These are phyloP conservation scores for Tylopilus sp. DNA, from an alignment of 1,284 basidiomycete genomes.

Conservation along the genomic window DNA sequence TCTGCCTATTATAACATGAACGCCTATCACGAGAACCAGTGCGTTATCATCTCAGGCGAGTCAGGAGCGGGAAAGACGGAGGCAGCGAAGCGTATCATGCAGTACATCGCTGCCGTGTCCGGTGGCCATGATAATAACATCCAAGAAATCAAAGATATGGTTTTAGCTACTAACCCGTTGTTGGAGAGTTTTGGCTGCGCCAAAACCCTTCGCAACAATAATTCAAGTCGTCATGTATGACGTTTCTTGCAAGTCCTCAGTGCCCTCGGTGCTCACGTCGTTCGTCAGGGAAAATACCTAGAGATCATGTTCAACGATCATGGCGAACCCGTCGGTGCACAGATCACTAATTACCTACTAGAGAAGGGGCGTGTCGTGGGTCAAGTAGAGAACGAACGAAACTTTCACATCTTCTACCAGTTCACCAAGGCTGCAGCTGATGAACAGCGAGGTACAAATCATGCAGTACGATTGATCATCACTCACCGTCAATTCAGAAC, in stretches of 20 bases:
- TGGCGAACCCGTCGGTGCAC: conserved; percentile 93
- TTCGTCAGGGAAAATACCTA: conserved; percentile 87
- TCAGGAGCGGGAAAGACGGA: conserved; percentile 97
- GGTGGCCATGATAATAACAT: conserved; percentile 82
- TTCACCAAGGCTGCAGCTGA: conserved; percentile 93
- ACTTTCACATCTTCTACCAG: conserved; percentile 99
- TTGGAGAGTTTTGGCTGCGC: conserved; percentile 99
- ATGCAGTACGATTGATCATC: conserved; percentile 1
- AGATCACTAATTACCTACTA: conserved; percentile 97
- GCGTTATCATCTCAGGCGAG: conserved; percentile 99
- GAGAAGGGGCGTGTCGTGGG: conserved; percentile 98
- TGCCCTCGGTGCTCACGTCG: conserved; percentile 12
- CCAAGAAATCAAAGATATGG: conserved; percentile 99
- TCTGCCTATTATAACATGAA: conserved; percentile 99
- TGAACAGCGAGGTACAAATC: conserved; percentile 70
- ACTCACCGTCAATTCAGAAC: conserved; percentile 53
- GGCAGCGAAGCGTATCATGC: conserved; percentile 98
- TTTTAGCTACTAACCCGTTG: conserved; percentile 96
- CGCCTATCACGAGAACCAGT: conserved; percentile 98
- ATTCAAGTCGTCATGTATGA: conserved; percentile 94
- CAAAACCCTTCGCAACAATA: conserved; percentile 98
- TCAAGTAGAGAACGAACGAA: conserved; percentile 93
- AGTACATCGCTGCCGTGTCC: conserved; percentile 97
- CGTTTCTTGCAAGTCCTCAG: not conserved
- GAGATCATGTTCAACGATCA: conserved; percentile 98